Percentiles rank a stretch among this genome's conserved stretches.
These are phyloP conservation scores for Aspergillus caelatus DNA, from an alignment of 2,329 filamentous ascomycete genomes.

Conservation along the genomic window DNA sequence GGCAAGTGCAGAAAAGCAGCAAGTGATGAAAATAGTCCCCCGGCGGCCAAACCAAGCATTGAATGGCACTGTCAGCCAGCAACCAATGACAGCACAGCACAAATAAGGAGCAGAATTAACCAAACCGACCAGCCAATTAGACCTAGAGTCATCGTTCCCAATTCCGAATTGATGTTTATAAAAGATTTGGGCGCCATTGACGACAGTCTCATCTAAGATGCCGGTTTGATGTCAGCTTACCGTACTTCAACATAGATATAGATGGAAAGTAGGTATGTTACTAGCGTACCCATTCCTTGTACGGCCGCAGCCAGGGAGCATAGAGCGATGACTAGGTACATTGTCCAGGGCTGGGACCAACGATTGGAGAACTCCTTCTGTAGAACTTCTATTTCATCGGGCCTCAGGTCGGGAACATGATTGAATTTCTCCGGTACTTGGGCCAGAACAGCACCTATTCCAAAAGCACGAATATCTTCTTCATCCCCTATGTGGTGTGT, in stretches of 20 bases:
- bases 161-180: slow-evolving; percentile 66
- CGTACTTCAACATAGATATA: not conserved
- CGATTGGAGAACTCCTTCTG: slow-evolving; percentile 65
- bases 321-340: slow-evolving; percentile 68
- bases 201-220: slow-evolving; percentile 64
- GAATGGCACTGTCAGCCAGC: slow-evolving; percentile 73
- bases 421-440: slow-evolving; percentile 56
- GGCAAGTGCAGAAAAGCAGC: slow-evolving; percentile 64
- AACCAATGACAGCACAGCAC: slow-evolving; percentile 69
- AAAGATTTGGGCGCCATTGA: slow-evolving; percentile 70
- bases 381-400: slow-evolving; percentile 61
- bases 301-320: slow-evolving; percentile 71
- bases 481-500: slow-evolving; percentile 58
- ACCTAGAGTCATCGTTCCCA: slow-evolving; percentile 43
- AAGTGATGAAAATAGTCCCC: slow-evolving; percentile 76
- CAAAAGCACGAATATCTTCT: slow-evolving; percentile 62
- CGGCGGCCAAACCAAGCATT: slow-evolving; percentile 71
- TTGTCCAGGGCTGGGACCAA: slow-evolving; percentile 68
- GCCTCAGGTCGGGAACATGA: slow-evolving; percentile 56
- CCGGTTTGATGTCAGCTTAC: not conserved
- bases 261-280: not conserved
- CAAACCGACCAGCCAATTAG: slow-evolving; percentile 49
- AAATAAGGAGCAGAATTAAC: slow-evolving; percentile 62
- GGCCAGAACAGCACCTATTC: slow-evolving; percentile 62
- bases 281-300: slow-evolving; percentile 54